A percentile compares a stretch with the other conserved stretches of the same genome.
Conservation (phyloP, 2,329 filamentous ascomycete genomes). For the Epichloe coenophiala region DNA sequence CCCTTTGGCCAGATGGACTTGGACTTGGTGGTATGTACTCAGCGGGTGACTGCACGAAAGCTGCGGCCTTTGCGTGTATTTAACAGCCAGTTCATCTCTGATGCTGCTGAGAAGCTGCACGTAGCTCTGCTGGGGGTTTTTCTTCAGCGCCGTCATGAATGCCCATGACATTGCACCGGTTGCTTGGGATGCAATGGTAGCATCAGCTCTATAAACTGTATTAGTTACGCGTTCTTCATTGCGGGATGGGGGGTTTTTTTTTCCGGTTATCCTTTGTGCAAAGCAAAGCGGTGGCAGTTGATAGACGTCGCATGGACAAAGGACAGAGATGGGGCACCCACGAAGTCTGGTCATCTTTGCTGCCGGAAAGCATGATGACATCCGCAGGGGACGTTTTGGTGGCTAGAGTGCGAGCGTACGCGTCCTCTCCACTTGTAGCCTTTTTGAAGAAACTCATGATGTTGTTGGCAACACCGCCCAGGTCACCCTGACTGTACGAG, state of each 20-base stretch:
- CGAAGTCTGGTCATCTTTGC: conserved; percentile 93
- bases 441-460: conserved; percentile 82
- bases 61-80: conserved; percentile 92
- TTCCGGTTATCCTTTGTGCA: not conserved
- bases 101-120: conserved; percentile 94
- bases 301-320: not conserved
- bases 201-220: conserved; percentile 55
- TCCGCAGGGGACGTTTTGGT: conserved; percentile 93
- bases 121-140: conserved; percentile 97
- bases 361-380: conserved; percentile 95
- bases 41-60: conserved; percentile 93
- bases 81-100: conserved; percentile 74
- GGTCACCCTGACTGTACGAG: conserved; percentile 55
- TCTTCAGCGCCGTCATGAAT: conserved; percentile 83
- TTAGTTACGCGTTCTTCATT: not conserved
- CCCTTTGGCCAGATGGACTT: conserved; percentile 5
- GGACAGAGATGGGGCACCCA: conserved; percentile 33
- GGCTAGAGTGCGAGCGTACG: conserved; percentile 62
- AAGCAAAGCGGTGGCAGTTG: not conserved
- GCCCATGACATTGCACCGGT: conserved; percentile 98
- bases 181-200: conserved; percentile 78
- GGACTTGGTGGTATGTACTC: conserved; percentile 44
- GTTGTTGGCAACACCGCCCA: conserved; percentile 68
- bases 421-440: conserved; percentile 68
- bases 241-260: not conserved